Conservation (phyloP, 306 rosid species). For the Amphicarpaea edgeworthii region DNA sequence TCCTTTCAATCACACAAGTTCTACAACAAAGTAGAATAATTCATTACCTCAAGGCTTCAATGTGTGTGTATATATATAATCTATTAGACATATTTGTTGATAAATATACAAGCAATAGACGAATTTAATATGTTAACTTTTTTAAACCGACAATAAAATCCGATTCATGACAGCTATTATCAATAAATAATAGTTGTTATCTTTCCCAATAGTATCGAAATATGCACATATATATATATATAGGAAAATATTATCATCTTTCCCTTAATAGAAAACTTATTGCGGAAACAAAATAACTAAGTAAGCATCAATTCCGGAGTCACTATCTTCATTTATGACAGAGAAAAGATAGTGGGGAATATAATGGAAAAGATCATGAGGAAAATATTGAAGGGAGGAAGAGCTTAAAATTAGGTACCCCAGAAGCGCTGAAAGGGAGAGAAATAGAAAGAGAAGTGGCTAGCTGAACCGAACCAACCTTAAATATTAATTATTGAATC, state of each 20-base stretch:
- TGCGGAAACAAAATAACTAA: not conserved
- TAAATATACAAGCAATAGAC: not conserved
- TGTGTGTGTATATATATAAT: not conserved
- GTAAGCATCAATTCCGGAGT: not conserved
- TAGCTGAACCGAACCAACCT: not conserved
- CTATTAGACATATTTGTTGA: not conserved
- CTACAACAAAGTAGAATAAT: constrained; percentile 34
- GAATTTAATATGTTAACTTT: not conserved
- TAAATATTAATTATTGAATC: not conserved
- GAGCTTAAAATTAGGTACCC: not conserved
- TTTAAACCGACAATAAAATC: not conserved
- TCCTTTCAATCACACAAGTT: constrained; percentile 46
- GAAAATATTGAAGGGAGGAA: not conserved
- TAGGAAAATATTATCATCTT: not conserved
- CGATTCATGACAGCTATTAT: not conserved
- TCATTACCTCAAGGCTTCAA: constrained; percentile 18
- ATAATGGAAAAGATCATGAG: not conserved
- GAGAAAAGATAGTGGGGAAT: too few relatives aligned
- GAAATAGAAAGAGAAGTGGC: not conserved
- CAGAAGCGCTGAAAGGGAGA: not conserved
- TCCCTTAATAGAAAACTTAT: not conserved
- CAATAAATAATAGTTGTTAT: too few relatives aligned
- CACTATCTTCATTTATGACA: too few relatives aligned
- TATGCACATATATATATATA: too few relatives aligned
- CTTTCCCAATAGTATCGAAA: too few relatives aligned